Base-by-base conservation (phyloP, 2,329 filamentous ascomycete genomes). In the Hypoxylon sp. region DNA sequence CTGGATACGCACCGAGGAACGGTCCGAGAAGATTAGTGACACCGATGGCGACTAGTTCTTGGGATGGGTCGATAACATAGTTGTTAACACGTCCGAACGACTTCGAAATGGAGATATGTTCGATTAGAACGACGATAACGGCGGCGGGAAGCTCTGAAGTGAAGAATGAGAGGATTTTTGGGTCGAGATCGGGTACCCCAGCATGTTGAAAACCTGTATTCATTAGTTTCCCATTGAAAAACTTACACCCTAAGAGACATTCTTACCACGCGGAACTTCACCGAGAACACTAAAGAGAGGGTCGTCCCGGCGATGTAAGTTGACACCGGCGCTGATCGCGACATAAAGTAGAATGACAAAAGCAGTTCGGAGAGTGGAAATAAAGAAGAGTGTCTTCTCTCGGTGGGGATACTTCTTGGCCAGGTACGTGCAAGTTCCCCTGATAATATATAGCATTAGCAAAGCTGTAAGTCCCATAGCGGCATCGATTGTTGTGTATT, bases 271-370 rank as follows among this genome's bases (percentile, higher is more conserved):
- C 51, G 92, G 92, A 4, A 96, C 92, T 11, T 80, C 80, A 13
- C 89, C 88, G 1, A 95, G 82, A 48, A 95, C 88, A 93, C 66
- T 70, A 40, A 72, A 72, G 10, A 72, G 67, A 48, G 69, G 69
- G 22, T 70, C 31, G 6, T 13, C 37, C 3, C 69, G 69, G 46
- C 69, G 69, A 25, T 70, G 7, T 27, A 72, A 5, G 48, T 72
- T 72, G 20, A 72, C 69, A 14, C 69, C 69, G 1, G 69, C 69
- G 79, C 91, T 92, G 78, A 95, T 91, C 73, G 92, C 83, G 6
- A 92, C 93, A 81, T 95, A 95, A 2, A 96, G 85, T 49, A 95
- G 81, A 68, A 96, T 94, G 72, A 95, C 90, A 76, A 96, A 94
- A 1, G 89, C 91, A 3, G 92, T 93, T 40, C 93, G 89, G 42